Evolutionary conservation across 305 asterid genomes (phyloP).

Genomic region (Fraxinus albicans): DNA sequence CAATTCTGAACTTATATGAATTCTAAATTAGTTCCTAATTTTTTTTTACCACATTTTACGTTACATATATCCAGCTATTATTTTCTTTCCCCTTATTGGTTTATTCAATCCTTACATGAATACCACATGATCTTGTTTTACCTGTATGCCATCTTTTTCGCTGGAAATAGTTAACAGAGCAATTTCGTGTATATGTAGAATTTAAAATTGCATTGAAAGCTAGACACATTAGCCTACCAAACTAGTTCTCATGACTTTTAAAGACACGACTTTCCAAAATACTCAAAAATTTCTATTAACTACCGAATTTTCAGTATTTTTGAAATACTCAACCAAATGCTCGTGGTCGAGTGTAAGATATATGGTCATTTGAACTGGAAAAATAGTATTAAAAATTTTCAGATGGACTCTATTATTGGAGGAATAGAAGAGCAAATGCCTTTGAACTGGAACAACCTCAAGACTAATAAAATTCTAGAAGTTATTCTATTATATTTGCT

Average conservation of each 20-base stretch:
- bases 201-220: neutral
- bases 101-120: neutral
- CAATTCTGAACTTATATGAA: conserved; percentile 14
- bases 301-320: neutral
- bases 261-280: neutral
- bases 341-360: neutral
- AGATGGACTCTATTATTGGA: neutral
- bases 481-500: neutral
- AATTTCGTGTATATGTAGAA: neutral
- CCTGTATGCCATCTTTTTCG: neutral
- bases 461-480: neutral
- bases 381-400: neutral
- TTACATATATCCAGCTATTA: neutral
- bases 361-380: neutral
- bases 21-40: neutral
- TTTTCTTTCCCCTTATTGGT: neutral
- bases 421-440: neutral
- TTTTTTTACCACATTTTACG: neutral
- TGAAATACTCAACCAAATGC: neutral
- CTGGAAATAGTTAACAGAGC: neutral
- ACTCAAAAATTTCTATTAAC: neutral
- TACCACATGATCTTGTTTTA: neutral
- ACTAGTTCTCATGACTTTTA: neutral
- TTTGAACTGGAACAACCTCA: neutral
- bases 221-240: neutral